Percentiles rank a stretch among this genome's conserved stretches.
Evolutionary conservation across 1,284 basidiomycete species (phyloP).

Genomic region (Exobasidium cylindrosporum): DNA sequence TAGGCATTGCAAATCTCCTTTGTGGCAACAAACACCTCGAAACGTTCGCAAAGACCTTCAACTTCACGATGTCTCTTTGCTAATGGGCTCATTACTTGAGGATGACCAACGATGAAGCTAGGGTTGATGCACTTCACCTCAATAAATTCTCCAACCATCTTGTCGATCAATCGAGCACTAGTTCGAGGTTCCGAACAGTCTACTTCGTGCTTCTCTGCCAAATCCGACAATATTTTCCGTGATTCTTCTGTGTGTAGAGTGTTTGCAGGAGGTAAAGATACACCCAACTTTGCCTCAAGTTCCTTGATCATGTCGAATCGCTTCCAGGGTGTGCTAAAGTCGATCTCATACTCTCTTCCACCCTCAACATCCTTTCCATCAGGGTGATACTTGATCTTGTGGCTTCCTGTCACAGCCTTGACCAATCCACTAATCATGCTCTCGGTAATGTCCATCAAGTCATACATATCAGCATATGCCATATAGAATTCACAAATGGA

Average conservation of each 20-base stretch:
- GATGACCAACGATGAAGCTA: constrained; percentile 92
- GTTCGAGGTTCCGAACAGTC: constrained; percentile 94
- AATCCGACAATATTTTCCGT: constrained; percentile 80
- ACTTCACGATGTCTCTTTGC: constrained; percentile 60
- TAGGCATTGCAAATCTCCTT: constrained; percentile 76
- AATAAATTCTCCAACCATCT: constrained; percentile 95
- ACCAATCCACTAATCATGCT: constrained; percentile 85
- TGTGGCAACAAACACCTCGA: constrained; percentile 96
- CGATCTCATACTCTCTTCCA: constrained; percentile 69
- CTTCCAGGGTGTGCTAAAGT: constrained; percentile 97
- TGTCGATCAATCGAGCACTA: constrained; percentile 91
- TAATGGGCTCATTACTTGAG: constrained; percentile 98
- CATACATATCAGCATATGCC: constrained; percentile 99
- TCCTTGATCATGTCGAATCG: constrained; percentile 94
- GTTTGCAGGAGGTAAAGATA: constrained; percentile 90
- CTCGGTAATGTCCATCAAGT: constrained; percentile 97
- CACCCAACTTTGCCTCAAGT: constrained; percentile 85
- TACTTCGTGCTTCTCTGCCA: constrained; percentile 83
- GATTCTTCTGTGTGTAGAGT: constrained; percentile 83
- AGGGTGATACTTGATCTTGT: constrained; percentile 83
- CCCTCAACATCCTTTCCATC: constrained; percentile 75
- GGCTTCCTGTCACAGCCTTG: constrained; percentile 79
- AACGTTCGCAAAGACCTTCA: constrained; percentile 87
- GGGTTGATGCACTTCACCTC: constrained; percentile 95
- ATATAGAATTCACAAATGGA: constrained; percentile 99